Base-by-base conservation (phyloP, 2,329 filamentous ascomycete species). In the Orbilia ellipsospora region DNA sequence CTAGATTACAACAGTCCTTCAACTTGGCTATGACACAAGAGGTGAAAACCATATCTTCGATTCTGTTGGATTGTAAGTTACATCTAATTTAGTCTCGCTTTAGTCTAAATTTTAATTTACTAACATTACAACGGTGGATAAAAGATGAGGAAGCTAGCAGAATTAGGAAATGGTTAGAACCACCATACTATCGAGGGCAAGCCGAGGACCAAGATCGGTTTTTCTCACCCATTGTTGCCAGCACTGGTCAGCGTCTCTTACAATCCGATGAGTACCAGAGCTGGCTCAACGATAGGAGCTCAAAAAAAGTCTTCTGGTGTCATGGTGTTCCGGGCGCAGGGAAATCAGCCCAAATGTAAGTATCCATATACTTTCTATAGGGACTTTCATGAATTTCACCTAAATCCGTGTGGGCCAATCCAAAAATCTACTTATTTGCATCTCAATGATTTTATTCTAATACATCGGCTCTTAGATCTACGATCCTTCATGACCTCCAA, bases 291-390 rank as follows among this genome's bases (percentile, higher is more conserved):
- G 42, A 16, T 31, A 26, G 40, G 4, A 13, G 2, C 12, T 44
- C 62, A 57, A 57, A 40, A 18, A 57, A 16, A 15, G 62, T 51
- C 16, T 66, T 66, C 36, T 66, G 62, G 62, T 66, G 62, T 42
- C 51, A 28, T 56, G 62, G 62, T 20, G 62, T 40, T 16, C 36
- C 7, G 20, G 62, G 62, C 18, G 62, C 62, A 3, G 62, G 62
- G 26, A 66, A 66, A 51, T 66, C 62, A 16, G 48, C 52, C 1
- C 62, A 66, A 36, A 56, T 66, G 62, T 66, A 28, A 20, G 51
- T 50, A 23, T 18, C 31, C 48, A n/a, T n/a, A n/a, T n/a, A n/a
- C n/a, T n/a, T n/a, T n/a, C n/a, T n/a, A n/a, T n/a, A n/a, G n/a
- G n/a, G n/a, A n/a, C n/a, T n/a, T n/a, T n/a, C n/a, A n/a, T n/a